Evolutionary conservation across 306 rosid species (phyloP).

Genomic region (Sicyos edulis): DNA sequence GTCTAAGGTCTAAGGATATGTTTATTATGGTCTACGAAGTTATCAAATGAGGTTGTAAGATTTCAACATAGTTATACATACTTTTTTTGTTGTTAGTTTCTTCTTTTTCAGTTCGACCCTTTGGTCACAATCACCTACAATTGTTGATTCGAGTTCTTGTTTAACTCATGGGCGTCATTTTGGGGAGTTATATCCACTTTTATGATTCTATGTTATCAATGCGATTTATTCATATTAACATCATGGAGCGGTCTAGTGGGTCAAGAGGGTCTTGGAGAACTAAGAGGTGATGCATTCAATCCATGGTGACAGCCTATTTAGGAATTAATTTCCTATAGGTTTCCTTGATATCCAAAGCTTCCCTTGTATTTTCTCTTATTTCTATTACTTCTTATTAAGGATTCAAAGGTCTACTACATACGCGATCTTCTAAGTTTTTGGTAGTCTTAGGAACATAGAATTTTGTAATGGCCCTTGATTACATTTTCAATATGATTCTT

Average conservation of each 20-base stretch:
- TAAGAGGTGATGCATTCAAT: no score
- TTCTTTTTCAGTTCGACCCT: constrained; percentile 7
- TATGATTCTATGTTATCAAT: not conserved
- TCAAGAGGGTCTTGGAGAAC: no score
- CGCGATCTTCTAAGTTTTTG: not conserved
- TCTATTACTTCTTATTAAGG: not conserved
- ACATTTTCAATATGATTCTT: constrained; percentile 8
- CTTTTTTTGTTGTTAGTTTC: not conserved
- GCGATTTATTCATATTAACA: no score
- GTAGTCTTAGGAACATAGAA: not conserved
- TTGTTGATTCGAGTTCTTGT: not conserved
- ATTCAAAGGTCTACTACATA: not conserved
- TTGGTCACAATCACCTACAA: not conserved
- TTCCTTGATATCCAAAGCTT: no score
- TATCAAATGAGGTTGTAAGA: not conserved
- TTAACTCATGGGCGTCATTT: not conserved
- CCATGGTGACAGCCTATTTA: no score
- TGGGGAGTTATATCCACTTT: not conserved
- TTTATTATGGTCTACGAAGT: not conserved
- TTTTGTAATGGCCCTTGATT: not conserved
- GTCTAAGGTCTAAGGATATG: not conserved
- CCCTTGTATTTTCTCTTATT: not conserved
- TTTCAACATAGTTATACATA: not conserved
- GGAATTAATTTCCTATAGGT: no score
- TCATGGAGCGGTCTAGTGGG: no score